These are phyloP conservation scores for Hypoxylon sp. DNA, from an alignment of 2,329 filamentous ascomycete species.

Conservation along the genomic window DNA sequence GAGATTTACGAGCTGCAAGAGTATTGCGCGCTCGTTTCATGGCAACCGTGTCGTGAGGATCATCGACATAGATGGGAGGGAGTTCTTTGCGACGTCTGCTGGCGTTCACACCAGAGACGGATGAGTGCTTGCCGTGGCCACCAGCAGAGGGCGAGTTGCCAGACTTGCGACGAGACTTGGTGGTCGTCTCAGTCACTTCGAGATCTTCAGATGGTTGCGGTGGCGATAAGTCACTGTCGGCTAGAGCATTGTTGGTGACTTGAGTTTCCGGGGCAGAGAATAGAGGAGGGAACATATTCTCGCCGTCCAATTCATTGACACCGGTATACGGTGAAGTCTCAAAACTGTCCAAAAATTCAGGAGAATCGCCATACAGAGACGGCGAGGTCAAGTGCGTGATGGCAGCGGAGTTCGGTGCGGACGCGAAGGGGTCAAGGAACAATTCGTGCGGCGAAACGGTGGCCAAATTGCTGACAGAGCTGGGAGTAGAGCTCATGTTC, in stretches of 20 bases:
- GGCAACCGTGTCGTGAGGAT: constrained; percentile 80
- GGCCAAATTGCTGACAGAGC: constrained; percentile 69
- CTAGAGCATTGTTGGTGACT: constrained; percentile 46
- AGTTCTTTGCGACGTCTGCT: constrained; percentile 86
- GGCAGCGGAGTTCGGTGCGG: constrained; percentile 84
- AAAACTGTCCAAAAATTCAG: constrained; percentile 77
- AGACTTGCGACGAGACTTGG: constrained; percentile 64
- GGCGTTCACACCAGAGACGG: constrained; percentile 77
- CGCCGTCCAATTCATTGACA: constrained; percentile 68
- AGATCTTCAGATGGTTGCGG: constrained; percentile 64
- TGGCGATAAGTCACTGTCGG: constrained; percentile 60
- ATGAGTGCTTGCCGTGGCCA: constrained; percentile 72
- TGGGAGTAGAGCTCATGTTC: constrained; percentile 61
- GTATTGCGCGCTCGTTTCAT: constrained; percentile 96
- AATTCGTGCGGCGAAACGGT: constrained; percentile 91
- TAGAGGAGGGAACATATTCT: constrained; percentile 80
- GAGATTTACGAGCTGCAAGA: constrained; percentile 92
- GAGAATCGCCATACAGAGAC: constrained; percentile 82
- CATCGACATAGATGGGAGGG: constrained; percentile 81
- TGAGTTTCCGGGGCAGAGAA: constrained; percentile 70
- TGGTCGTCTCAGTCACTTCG: constrained; percentile 61
- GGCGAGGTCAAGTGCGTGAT: constrained; percentile 90
- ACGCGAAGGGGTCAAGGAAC: constrained; percentile 77
- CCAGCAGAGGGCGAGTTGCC: constrained; percentile 61
- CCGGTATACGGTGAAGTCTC: constrained; percentile 85